Base-by-base conservation (phyloP, 805 yeast genomes). In the Metschnikowia drakensbergensis region DNA sequence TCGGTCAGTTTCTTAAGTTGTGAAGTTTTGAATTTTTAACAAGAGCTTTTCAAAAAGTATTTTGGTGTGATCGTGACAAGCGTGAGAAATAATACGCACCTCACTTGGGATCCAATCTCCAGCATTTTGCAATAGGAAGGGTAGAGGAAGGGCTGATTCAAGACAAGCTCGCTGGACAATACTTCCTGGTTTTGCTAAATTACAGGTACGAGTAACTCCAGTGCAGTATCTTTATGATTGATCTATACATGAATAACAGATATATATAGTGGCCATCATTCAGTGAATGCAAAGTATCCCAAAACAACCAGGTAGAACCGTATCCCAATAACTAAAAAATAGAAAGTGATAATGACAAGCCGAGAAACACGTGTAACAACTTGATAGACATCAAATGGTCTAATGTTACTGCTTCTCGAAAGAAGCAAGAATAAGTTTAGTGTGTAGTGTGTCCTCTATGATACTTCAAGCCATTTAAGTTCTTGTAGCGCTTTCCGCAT, bases 381-480 rank as follows among this genome's bases (percentile, higher is more conserved):
- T 13, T 6, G 41, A 37, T 9, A 27, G 36, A 40, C 22, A 23
- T 23, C 13, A 23, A 8, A 6, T 9, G 35, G 34, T 30, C 28
- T 39, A 22, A 25, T 25, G 28, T 25, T 25, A 31, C 34, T n/a
- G 10, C 36, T n/a, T 40, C 36, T 23, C 35, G 29, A 40, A 23
- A 32, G 42, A 38, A 38, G 36, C 29, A 30, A 32, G 29, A 30
- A 25, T 31, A 34, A 5, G 36, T 23, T 58, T 67, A 91, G 74
- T 92, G 98, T 37, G 98, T 92, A n/a, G 97, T 84, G 69, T 94
- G 99, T 23, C 97, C 98, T 60, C 97, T 81, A 68, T 94, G 99
- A 67, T 94, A 94, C 69, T 94, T 94, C 67, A 94, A 76, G 27
- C 99, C 99, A 66, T 94, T 94, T 61, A 94, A 74, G 63, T 94